Conservation (phyloP, 2,329 filamentous ascomycete genomes). For the Furcasterigmium sp. region DNA sequence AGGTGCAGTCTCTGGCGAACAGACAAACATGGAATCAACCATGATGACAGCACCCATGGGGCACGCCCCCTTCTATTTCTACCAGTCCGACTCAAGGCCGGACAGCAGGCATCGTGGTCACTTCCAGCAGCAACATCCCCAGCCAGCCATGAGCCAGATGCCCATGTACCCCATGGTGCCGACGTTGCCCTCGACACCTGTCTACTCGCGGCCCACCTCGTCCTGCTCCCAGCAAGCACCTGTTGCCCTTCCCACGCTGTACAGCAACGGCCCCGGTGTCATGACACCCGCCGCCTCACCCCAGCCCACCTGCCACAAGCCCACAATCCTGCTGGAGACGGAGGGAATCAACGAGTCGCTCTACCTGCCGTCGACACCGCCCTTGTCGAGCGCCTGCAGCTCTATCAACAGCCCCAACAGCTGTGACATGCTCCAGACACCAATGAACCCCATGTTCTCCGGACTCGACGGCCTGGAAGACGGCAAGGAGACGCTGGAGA, state of each 20-base stretch:
- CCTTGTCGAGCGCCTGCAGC: slow-evolving; percentile 80
- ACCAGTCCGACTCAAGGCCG: slow-evolving; percentile 69
- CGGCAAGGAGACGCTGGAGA: slow-evolving; percentile 67
- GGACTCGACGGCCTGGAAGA: slow-evolving; percentile 59
- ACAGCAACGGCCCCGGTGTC: slow-evolving; percentile 53
- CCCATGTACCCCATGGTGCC: slow-evolving; percentile 50
- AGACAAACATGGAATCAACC: slow-evolving; percentile 55
- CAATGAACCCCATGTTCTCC: slow-evolving; percentile 74
- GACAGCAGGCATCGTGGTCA: slow-evolving; percentile 71
- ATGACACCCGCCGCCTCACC: slow-evolving; percentile 75
- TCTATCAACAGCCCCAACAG: slow-evolving; percentile 79
- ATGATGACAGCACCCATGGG: slow-evolving; percentile 57
- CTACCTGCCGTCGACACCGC: slow-evolving; percentile 80
- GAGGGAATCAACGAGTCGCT: slow-evolving; percentile 61
- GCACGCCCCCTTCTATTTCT: slow-evolving; percentile 81
- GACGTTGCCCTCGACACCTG: slow-evolving; percentile 56
- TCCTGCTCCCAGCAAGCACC: slow-evolving; percentile 57
- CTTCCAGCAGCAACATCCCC: slow-evolving; percentile 59
- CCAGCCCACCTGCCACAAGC: slow-evolving; percentile 64
- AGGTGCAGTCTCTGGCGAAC: too few species aligned
- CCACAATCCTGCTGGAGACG: slow-evolving; percentile 73
- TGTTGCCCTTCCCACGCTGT: slow-evolving; percentile 37
- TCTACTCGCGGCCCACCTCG: slow-evolving; percentile 61
- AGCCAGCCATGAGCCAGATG: slow-evolving; percentile 40
- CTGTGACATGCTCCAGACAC: slow-evolving; percentile 74